A percentile compares a stretch with the other conserved stretches of the same genome.
Evolutionary conservation across 495 filamentous ascomycete genomes (phyloP).

Genomic region (Penicillium waksmanii): DNA sequence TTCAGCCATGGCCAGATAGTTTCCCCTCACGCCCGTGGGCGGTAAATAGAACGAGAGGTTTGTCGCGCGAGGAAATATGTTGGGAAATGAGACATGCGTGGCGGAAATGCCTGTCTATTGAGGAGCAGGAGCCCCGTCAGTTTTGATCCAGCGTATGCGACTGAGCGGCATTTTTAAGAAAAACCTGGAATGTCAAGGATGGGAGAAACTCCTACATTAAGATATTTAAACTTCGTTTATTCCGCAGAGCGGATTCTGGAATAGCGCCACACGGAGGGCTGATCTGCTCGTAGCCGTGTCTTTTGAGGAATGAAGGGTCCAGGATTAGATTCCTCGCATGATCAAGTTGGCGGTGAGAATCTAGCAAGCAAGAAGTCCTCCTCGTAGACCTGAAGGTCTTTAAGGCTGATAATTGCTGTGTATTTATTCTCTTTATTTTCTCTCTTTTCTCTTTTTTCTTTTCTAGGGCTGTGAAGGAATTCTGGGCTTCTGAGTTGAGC

Average conservation of each 20-base stretch:
- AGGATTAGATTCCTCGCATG: background rate
- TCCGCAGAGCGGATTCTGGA: background rate
- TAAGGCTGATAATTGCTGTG: background rate
- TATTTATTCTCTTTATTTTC: background rate
- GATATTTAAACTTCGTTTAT: background rate
- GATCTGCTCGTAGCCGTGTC: background rate
- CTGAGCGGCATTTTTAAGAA: background rate
- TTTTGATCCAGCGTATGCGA: background rate
- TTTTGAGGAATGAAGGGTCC: slow-evolving; percentile 2
- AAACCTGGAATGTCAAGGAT: slow-evolving; percentile 4
- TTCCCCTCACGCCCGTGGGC: slow-evolving; percentile 2
- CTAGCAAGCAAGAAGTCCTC: background rate
- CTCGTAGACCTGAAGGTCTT: background rate
- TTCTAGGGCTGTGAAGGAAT: background rate
- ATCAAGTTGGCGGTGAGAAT: background rate
- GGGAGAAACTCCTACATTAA: background rate
- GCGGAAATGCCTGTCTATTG: background rate
- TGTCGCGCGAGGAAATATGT: background rate
- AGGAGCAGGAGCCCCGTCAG: slow-evolving; percentile 1
- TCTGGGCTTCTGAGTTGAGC: background rate
- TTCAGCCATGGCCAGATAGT: slow-evolving; percentile 31
- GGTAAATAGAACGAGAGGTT: background rate
- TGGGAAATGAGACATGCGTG: background rate
- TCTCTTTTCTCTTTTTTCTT: background rate
- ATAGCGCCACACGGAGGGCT: slow-evolving; percentile 3